Conservation (phyloP, 2,329 filamentous ascomycete genomes). For the Leptodontidium sp. region DNA sequence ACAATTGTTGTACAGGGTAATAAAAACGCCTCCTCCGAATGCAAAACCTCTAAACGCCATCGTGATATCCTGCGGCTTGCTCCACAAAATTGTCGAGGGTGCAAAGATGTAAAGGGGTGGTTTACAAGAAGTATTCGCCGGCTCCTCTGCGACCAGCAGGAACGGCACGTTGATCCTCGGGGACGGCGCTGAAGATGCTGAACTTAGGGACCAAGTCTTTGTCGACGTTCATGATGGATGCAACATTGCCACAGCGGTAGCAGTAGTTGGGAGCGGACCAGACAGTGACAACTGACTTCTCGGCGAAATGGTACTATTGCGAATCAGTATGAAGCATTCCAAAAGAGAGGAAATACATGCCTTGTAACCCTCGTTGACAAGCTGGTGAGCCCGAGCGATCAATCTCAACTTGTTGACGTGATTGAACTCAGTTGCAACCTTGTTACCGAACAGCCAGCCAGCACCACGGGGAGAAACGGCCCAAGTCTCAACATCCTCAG, state of each 20-base stretch:
- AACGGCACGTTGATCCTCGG: slow-evolving; percentile 82
- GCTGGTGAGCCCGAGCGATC: slow-evolving; percentile 77
- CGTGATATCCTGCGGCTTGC: slow-evolving; percentile 26
- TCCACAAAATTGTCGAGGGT: slow-evolving; percentile 7
- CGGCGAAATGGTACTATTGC: slow-evolving; percentile 84
- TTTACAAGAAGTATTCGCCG: slow-evolving; percentile 72
- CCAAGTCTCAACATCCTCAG: slow-evolving; percentile 76
- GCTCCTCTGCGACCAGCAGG: slow-evolving; percentile 74
- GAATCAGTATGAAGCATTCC: slow-evolving; percentile 42
- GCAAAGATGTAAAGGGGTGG: slow-evolving; percentile 19
- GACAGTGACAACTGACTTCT: slow-evolving; percentile 89
- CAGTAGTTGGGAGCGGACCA: slow-evolving; percentile 62
- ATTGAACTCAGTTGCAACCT: slow-evolving; percentile 79
- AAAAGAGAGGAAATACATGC: slow-evolving; percentile 46
- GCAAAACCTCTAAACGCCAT: slow-evolving; percentile 26
- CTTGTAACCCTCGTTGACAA: slow-evolving; percentile 82
- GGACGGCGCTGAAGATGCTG: slow-evolving; percentile 90
- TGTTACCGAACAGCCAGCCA: slow-evolving; percentile 63
- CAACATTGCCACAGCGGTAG: slow-evolving; percentile 62
- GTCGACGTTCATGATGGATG: slow-evolving; percentile 87
- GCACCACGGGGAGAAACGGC: slow-evolving; percentile 73
- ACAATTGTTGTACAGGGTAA: slow-evolving; percentile 29
- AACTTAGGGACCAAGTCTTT: slow-evolving; percentile 89
- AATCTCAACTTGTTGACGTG: slow-evolving; percentile 77
- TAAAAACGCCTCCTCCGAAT: slow-evolving; percentile 22